Conservation (phyloP, 768 basidiomycete genomes). For the Xerocomus potaroensis region DNA sequence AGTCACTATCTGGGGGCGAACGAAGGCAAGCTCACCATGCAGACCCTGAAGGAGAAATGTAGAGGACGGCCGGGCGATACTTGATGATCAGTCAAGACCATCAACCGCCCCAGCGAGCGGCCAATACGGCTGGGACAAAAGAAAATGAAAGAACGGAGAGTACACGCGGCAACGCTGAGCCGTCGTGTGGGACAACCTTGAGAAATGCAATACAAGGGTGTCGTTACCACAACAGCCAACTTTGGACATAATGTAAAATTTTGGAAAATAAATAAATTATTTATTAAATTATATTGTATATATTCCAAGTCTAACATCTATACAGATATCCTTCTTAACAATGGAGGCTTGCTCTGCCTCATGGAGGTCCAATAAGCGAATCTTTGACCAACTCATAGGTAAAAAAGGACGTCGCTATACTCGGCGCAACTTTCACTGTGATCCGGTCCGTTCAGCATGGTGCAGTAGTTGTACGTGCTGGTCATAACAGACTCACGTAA, state of each 20-base stretch:
- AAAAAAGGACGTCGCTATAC: conserved; percentile 84
- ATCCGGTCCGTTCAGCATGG: conserved; percentile 8
- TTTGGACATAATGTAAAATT: conserved; percentile 5
- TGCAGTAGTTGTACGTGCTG: conserved; percentile 1
- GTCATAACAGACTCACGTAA: conserved; percentile 50
- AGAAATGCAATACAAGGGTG: neutral
- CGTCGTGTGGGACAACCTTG: conserved; percentile 12
- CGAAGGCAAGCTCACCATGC: conserved; percentile 23
- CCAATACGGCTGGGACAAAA: conserved; percentile 3
- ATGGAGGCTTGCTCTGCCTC: neutral
- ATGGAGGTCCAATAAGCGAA: conserved; percentile 35
- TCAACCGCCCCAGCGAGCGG: conserved; percentile 10
- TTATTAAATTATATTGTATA: neutral
- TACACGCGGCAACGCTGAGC: conserved; percentile 13
- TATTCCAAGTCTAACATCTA: neutral
- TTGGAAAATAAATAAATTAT: conserved; percentile 4
- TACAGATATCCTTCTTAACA: neutral
- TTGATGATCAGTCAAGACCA: conserved; percentile 27
- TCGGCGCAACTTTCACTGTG: conserved; percentile 85
- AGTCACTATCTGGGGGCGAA: conserved; percentile 2
- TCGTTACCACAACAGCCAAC: neutral
- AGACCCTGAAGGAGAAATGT: conserved; percentile 13
- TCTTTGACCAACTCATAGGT: conserved; percentile 70
- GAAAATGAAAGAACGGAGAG: conserved; percentile 12
- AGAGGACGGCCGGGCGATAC: conserved; percentile 5